Percentiles rank a stretch among this genome's conserved stretches.
Conservation (phyloP, 2,329 filamentous ascomycete genomes). For the Bipolaris oryzae region DNA sequence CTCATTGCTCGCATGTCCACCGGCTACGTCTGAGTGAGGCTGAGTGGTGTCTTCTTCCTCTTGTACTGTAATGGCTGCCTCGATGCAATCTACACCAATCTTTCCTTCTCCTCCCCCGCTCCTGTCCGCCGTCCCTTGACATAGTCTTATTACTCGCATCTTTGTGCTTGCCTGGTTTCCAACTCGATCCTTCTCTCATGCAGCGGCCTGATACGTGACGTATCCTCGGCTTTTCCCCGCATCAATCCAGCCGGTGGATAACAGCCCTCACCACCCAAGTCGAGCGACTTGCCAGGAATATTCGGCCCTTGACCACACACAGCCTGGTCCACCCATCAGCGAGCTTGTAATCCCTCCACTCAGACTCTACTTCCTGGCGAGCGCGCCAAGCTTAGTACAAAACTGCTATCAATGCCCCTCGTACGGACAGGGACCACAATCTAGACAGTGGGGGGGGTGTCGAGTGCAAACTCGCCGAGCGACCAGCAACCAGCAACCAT, state of each 20-base stretch:
- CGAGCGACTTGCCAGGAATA: neutral
- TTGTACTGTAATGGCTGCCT: neutral
- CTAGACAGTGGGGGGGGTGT: neutral
- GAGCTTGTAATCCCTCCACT: neutral
- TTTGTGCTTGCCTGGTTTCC: constrained; percentile 1
- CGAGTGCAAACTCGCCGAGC: neutral
- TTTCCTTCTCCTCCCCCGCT: constrained; percentile 12
- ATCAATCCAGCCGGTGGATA: neutral
- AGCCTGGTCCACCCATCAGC: neutral
- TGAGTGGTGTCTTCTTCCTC: constrained; percentile 9
- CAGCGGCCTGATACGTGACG: neutral
- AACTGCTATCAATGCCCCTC: constrained; percentile 4
- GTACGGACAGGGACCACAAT: neutral
- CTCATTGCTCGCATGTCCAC: constrained; percentile 8
- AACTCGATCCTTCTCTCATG: neutral
- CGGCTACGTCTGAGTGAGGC: constrained; percentile 20
- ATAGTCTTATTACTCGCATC: neutral
- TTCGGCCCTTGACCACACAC: neutral
- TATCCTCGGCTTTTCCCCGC: neutral
- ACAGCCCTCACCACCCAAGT: neutral
- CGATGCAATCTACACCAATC: constrained; percentile 7
- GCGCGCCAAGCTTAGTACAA: neutral
- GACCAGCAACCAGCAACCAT: neutral
- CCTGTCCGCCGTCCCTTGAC: neutral
- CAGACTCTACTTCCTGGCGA: neutral